phyloP scores from a whole-genome alignment of 2,329 filamentous ascomycete species.

The Sphaerulina vaccinii region DNA sequence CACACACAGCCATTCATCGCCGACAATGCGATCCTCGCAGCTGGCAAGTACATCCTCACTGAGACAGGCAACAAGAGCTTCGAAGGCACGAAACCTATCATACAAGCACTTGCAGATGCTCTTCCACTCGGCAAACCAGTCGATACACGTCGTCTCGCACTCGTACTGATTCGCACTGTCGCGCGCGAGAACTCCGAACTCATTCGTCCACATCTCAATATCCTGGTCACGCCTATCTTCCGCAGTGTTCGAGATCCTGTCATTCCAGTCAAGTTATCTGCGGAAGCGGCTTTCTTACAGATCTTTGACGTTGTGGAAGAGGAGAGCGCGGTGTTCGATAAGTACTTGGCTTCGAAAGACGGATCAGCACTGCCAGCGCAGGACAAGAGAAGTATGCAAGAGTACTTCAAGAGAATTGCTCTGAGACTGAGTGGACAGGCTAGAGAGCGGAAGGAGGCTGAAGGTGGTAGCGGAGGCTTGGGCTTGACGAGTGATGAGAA shows the following conservation, averaged over 20 bases:
- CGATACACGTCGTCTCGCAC: slow-evolving; percentile 79
- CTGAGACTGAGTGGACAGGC: slow-evolving; percentile 81
- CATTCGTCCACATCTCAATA: slow-evolving; percentile 73
- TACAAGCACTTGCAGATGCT: slow-evolving; percentile 71
- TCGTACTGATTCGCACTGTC: slow-evolving; percentile 85
- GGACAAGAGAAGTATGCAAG: slow-evolving; percentile 84
- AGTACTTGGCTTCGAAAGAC: slow-evolving; percentile 70
- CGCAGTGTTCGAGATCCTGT: slow-evolving; percentile 84
- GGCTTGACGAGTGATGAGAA: slow-evolving; percentile 86
- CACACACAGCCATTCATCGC: slow-evolving; percentile 66
- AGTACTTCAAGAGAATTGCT: slow-evolving; percentile 95
- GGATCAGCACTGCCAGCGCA: slow-evolving; percentile 66
- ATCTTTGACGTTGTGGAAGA: slow-evolving; percentile 88
- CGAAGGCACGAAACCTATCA: slow-evolving; percentile 74
- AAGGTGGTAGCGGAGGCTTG: slow-evolving; percentile 81
- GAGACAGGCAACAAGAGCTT: slow-evolving; percentile 65
- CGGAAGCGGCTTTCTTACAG: slow-evolving; percentile 89
- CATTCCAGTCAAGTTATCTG: slow-evolving; percentile 92
- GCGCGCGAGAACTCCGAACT: slow-evolving; percentile 76
- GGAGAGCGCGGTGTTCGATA: slow-evolving; percentile 83
- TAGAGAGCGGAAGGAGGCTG: slow-evolving; percentile 83
- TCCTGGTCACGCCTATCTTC: slow-evolving; percentile 83
- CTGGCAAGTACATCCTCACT: slow-evolving; percentile 82
- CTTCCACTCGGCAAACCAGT: slow-evolving; percentile 75
- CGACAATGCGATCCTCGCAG: slow-evolving; percentile 83